Evolutionary conservation across 2,329 filamentous ascomycete genomes (phyloP), one percentile per base, ranked within the genome.

Genomic region (Truncatella angustata): DNA sequence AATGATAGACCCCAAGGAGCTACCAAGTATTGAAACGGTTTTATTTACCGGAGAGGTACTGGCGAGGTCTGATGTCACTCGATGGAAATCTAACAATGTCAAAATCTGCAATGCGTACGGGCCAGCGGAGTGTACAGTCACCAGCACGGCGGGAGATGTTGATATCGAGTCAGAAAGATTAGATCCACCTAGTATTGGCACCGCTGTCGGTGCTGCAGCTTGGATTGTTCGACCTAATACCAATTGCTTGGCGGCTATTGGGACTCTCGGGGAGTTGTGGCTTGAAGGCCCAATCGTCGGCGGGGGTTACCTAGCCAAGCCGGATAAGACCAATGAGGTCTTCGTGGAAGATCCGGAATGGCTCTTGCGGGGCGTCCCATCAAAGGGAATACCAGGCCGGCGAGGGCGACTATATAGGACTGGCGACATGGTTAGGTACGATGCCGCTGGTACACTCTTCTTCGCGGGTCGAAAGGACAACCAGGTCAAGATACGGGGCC

Each of bases 231-330:
- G 56, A 7, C 35, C 54, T 4, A 46, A 51, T 24, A 46, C 54
- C 28, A 21, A 46, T 40, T 30, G 55, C 26, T 32, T 47, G 26
- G 47, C 28, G 43, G 56, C 59, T 3, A 20, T 61, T 10, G 59
- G 59, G 20, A 49, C 52, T 12, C 42, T 54, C 2, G 60, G 60
- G n/a, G 60, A 62, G 49, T 54, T 61, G n/a, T 37, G 54, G 12
- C 42, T 69, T 56, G 61, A 57, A 32, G 66, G 67, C 4, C 73
- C 73, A 6, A 66, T 68, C 7, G 66, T 78, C 34, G 73, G 70
- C 39, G 63, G 69, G 43, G 73, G 73, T 45, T 78, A 78, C 52
- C 59, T 75, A 26, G 73, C 75, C 50, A 70, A 76, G 28, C 62
- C 63, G 0, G 60, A 65, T 35, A 74, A 74, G 51, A 77, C 74